Percentiles rank a stretch among this genome's conserved stretches.
phyloP scores from a whole-genome alignment of 2,329 filamentous ascomycete species.

The Fusarium brachygibbosum region DNA sequence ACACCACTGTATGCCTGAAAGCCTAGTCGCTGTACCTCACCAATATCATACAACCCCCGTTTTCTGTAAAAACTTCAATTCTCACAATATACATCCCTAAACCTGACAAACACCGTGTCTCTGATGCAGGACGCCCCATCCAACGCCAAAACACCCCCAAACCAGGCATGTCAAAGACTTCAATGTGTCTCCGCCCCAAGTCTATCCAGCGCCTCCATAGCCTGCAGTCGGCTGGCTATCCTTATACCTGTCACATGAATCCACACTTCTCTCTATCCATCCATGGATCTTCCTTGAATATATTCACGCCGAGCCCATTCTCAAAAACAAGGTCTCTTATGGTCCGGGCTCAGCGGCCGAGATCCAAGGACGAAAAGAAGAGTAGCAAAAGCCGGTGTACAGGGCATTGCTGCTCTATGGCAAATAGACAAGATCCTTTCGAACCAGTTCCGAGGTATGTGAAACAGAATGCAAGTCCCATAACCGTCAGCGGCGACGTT shows the following conservation, averaged over 20 bases:
- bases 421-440: conserved; percentile 26
- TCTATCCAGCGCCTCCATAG: conserved; percentile 34
- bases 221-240: conserved; percentile 18
- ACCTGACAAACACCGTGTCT: conserved; percentile 47
- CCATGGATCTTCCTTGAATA: conserved; percentile 15
- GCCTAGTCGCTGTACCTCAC: not conserved
- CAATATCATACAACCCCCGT: conserved; percentile 8
- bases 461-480: conserved; percentile 50
- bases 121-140: conserved; percentile 48
- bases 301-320: conserved; percentile 14
- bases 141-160: conserved; percentile 49
- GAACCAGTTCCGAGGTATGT: conserved; percentile 42
- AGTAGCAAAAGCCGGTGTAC: conserved; percentile 33
- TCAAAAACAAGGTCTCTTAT: conserved; percentile 19
- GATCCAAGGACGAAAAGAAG: conserved; percentile 18
- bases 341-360: conserved; percentile 16
- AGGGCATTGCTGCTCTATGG: conserved; percentile 26
- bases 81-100: conserved; percentile 29
- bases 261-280: conserved; percentile 9
- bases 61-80: conserved; percentile 22
- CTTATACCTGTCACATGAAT: conserved; percentile 21
- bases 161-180: conserved; percentile 36
- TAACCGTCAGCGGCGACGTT: conserved; percentile 41
- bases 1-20: not conserved
- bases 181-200: conserved; percentile 26